Percentiles rank a stretch among this genome's conserved stretches.
Conservation (phyloP, 2,329 filamentous ascomycete genomes). For the Aureobasidium sp. region DNA sequence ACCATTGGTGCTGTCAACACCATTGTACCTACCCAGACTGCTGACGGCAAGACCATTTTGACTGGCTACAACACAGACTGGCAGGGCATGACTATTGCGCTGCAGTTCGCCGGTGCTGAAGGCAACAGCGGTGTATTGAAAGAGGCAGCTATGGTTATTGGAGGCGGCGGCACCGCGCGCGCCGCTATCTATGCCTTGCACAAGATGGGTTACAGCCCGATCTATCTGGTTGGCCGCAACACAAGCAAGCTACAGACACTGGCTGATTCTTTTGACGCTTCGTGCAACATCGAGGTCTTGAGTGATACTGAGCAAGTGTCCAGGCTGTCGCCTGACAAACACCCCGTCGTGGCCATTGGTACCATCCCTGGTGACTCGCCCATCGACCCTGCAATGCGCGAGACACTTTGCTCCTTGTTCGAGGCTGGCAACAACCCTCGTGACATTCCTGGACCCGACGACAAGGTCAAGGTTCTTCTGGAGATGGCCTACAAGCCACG, state of each 20-base stretch:
- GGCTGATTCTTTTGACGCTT: conserved; percentile 60
- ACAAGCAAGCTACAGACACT: conserved; percentile 58
- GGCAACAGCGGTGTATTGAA: conserved; percentile 21
- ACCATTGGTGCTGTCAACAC: conserved; percentile 93
- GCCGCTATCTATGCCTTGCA: conserved; percentile 86
- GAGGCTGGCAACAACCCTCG: conserved; percentile 36
- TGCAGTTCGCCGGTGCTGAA: conserved; percentile 59
- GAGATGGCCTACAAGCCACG: conserved; percentile 96
- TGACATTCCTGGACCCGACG: conserved; percentile 22
- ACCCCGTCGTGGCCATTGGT: conserved; percentile 68
- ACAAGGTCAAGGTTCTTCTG: conserved; percentile 52
- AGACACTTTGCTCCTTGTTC: conserved; percentile 52
- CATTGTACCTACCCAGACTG: conserved; percentile 53
- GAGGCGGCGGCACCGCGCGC: conserved; percentile 83
- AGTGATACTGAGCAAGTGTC: conserved; percentile 42
- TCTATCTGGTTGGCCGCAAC: conserved; percentile 80
- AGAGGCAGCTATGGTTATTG: conserved; percentile 64
- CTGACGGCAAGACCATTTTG: conserved; percentile 39
- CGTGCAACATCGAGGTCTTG: conserved; percentile 63
- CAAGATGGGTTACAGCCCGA: conserved; percentile 71
- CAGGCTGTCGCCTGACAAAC: conserved; percentile 36
- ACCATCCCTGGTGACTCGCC: conserved; percentile 85
- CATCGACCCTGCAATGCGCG: conserved; percentile 62
- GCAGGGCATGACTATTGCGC: conserved; percentile 77
- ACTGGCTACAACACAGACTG: conserved; percentile 93